A percentile compares a stretch with the other conserved stretches of the same genome.
These are phyloP conservation scores for Prunus fruticosa DNA, from an alignment of 306 rosid genomes.

Conservation along the genomic window DNA sequence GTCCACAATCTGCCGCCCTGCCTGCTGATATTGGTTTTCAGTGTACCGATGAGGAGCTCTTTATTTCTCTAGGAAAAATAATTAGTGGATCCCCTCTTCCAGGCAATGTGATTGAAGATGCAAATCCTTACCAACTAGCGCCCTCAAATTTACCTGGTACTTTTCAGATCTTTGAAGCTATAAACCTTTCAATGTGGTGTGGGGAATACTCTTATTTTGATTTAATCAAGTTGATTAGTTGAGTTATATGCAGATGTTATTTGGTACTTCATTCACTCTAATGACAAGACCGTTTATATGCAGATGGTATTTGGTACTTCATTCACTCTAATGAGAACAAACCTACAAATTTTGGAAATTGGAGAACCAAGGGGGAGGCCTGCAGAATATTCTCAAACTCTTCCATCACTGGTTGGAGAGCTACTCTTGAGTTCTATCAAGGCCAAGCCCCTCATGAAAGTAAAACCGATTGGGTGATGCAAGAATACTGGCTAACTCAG, in stretches of 20 bases:
- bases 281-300: not conserved
- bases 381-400: slow-evolving; percentile 20
- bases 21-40: not conserved
- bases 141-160: slow-evolving; percentile 41
- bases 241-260: not conserved
- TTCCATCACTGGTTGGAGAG: slow-evolving; percentile 19
- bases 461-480: slow-evolving; percentile 33
- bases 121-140: slow-evolving; percentile 21
- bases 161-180: not conserved
- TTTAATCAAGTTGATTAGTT: not conserved
- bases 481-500: slow-evolving; percentile 24
- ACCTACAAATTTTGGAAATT: slow-evolving; percentile 22
- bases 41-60: slow-evolving; percentile 12
- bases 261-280: not conserved
- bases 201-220: not conserved
- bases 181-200: not conserved
- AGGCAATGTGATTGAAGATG: slow-evolving; percentile 22
- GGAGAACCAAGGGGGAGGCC: slow-evolving; percentile 30
- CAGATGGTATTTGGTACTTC: slow-evolving; percentile 32
- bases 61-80: not conserved
- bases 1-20: slow-evolving; percentile 9
- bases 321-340: slow-evolving; percentile 2
- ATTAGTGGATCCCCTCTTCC: slow-evolving; percentile 28
- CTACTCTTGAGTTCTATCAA: slow-evolving; percentile 28
- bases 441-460: slow-evolving; percentile 20